A percentile compares a stretch with the other conserved stretches of the same genome.
These are phyloP conservation scores for Phyllosticta ampelicida DNA, from an alignment of 2,329 filamentous ascomycete species.

Conservation along the genomic window DNA sequence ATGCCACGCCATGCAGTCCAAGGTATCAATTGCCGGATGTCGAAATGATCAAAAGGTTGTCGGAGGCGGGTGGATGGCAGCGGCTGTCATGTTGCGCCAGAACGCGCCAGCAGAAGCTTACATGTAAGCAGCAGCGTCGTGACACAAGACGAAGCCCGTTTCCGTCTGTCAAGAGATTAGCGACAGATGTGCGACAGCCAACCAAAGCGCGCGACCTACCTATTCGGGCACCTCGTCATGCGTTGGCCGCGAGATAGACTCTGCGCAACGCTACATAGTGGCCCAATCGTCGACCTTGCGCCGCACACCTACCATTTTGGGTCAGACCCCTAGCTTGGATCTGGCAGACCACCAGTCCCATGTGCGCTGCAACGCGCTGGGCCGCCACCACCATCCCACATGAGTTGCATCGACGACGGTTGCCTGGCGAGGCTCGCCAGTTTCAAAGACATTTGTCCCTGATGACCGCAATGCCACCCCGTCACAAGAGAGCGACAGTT, in stretches of 20 bases:
- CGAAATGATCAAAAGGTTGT: not conserved
- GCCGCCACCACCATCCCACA: not conserved
- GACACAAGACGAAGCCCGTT: not conserved
- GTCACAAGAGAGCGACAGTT: not conserved
- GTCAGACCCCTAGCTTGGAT: not conserved
- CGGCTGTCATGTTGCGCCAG: not conserved
- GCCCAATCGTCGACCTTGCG: not conserved
- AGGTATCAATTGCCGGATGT: not conserved
- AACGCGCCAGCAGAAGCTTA: not conserved
- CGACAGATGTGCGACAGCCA: not conserved
- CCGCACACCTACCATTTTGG: not conserved
- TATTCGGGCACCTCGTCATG: not conserved
- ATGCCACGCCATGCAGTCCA: not conserved
- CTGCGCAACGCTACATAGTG: not conserved
- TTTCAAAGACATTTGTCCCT: not conserved
- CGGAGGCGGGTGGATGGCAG: not conserved
- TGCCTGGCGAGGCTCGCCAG: not conserved
- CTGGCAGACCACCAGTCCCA: not conserved
- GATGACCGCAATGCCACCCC: not conserved
- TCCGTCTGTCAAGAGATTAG: not conserved
- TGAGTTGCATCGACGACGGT: not conserved
- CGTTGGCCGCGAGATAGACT: not conserved
- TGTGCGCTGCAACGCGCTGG: not conserved
- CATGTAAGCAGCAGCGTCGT: not conserved
- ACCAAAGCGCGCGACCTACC: not conserved